A percentile compares a stretch with the other conserved stretches of the same genome.
Conservation (phyloP, 768 basidiomycete species). For the Nevesoporus exiguus region DNA sequence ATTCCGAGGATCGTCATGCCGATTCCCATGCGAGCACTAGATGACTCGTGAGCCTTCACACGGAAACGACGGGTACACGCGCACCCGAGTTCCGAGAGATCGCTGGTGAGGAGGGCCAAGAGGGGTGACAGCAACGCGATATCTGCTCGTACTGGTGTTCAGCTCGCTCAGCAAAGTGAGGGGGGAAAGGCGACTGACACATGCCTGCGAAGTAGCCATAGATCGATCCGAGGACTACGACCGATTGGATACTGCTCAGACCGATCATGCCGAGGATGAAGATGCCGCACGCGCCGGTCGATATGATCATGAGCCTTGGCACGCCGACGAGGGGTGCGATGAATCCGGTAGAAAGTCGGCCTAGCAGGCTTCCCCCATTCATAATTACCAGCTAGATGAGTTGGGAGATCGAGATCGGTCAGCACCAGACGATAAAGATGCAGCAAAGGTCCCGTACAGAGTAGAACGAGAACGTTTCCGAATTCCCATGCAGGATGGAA, state of each 20-base stretch:
- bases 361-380: conserved; percentile 49
- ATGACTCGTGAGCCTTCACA: not conserved
- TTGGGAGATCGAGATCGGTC: not conserved
- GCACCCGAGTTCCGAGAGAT: conserved; percentile 51
- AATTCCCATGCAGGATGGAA: conserved; percentile 45
- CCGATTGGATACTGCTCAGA: conserved; percentile 32
- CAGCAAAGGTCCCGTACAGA: conserved; percentile 34
- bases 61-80: not conserved
- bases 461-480: conserved; percentile 52
- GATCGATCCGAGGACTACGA: conserved; percentile 38
- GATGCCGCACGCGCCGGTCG: conserved; percentile 30
- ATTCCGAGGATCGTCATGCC: conserved; percentile 5
- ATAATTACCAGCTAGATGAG: conserved; percentile 44
- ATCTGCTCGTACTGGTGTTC: conserved; percentile 20
- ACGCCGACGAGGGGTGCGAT: conserved; percentile 43
- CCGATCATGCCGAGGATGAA: conserved; percentile 45
- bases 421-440: not conserved
- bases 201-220: conserved; percentile 49
- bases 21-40: conserved; percentile 30
- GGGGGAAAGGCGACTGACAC: conserved; percentile 24
- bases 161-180: not conserved
- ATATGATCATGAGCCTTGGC: conserved; percentile 39
- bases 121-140: conserved; percentile 41
- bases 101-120: conserved; percentile 41
- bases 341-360: conserved; percentile 46